A percentile compares a stretch with the other conserved stretches of the same genome.
These are phyloP conservation scores for Exophiala sp. DNA, from an alignment of 2,329 filamentous ascomycete species.

Conservation along the genomic window DNA sequence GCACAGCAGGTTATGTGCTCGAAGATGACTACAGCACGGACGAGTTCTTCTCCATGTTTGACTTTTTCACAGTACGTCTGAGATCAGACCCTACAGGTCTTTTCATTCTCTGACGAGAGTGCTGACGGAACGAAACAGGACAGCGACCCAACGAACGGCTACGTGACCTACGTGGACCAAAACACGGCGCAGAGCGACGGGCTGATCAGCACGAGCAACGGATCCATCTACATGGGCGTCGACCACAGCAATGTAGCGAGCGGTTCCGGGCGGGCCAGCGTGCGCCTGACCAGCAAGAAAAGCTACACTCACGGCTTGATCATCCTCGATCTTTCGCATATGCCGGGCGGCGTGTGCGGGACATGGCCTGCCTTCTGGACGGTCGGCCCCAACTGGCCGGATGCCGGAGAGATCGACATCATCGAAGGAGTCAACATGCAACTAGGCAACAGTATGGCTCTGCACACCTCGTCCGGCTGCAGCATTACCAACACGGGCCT, in stretches of 20 bases:
- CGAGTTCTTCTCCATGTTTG: constrained; percentile 49
- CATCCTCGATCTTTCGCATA: constrained; percentile 65
- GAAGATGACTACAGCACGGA: constrained; percentile 44
- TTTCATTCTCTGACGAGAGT: too few relatives aligned
- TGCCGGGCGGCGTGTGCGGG: constrained; percentile 65
- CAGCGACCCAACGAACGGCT: constrained; percentile 66
- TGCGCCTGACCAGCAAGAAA: constrained; percentile 63
- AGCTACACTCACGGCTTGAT: constrained; percentile 62
- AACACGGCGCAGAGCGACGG: constrained; percentile 52
- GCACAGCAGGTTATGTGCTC: constrained; percentile 38
- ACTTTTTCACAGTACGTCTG: constrained; percentile 44
- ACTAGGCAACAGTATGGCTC: constrained; percentile 55
- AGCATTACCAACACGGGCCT: constrained; percentile 46
- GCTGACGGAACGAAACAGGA: constrained; percentile 30
- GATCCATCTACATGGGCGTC: constrained; percentile 62
- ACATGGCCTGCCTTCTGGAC: constrained; percentile 65
- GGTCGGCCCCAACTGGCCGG: constrained; percentile 64
- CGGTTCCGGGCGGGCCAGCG: constrained; percentile 58
- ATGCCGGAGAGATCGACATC: constrained; percentile 69
- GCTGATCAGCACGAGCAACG: constrained; percentile 53
- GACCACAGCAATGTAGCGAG: constrained; percentile 56
- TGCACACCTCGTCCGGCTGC: constrained; percentile 62
- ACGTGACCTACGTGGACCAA: constrained; percentile 62
- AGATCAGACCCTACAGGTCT: background rate
- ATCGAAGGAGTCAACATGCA: constrained; percentile 69